Percentiles rank a stretch among this genome's conserved stretches.
These are phyloP conservation scores for Glarea lozoyensis DNA, from an alignment of 495 filamentous ascomycete species.

Conservation along the genomic window DNA sequence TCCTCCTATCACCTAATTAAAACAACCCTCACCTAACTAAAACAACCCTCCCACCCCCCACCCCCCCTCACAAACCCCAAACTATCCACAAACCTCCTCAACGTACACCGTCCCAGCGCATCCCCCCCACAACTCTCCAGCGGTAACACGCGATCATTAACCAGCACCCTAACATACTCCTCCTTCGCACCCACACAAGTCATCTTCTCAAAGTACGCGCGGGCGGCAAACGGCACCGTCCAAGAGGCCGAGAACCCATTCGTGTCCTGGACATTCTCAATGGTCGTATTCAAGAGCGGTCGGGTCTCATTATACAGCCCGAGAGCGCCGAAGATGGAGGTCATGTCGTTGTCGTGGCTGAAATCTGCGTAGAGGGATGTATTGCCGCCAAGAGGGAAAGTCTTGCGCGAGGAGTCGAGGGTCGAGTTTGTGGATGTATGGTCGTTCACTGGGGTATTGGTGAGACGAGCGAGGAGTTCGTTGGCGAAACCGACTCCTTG, in stretches of 20 bases:
- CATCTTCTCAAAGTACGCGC: conserved; percentile 83
- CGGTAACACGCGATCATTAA: conserved; percentile 74
- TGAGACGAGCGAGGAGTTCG: conserved; percentile 76
- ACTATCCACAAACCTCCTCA: conserved; percentile 58
- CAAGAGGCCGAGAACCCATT: conserved; percentile 56
- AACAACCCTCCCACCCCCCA: conserved; percentile 67
- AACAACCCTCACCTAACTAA: too few relatives aligned
- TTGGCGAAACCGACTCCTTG: conserved; percentile 81
- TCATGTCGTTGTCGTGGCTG: conserved; percentile 81
- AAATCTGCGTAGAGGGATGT: conserved; percentile 71
- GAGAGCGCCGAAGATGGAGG: conserved; percentile 59
- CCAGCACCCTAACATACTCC: conserved; percentile 63
- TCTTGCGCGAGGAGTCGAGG: conserved; percentile 47
- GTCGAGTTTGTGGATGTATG: conserved; percentile 64
- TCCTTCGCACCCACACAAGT: conserved; percentile 37
- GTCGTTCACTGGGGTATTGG: conserved; percentile 54
- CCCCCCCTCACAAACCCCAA: conserved; percentile 60
- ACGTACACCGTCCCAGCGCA: conserved; percentile 53
- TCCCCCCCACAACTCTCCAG: conserved; percentile 61
- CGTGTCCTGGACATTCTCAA: conserved; percentile 27
- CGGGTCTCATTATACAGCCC: conserved; percentile 58
- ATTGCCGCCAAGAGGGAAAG: conserved; percentile 57
- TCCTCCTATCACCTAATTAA: too few relatives aligned
- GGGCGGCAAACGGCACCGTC: conserved; percentile 70
- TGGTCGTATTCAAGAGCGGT: conserved; percentile 39